A percentile compares a stretch with the other conserved stretches of the same genome.
Conservation (phyloP, 345 rosid genomes). For the Citrus cavaleriei region DNA sequence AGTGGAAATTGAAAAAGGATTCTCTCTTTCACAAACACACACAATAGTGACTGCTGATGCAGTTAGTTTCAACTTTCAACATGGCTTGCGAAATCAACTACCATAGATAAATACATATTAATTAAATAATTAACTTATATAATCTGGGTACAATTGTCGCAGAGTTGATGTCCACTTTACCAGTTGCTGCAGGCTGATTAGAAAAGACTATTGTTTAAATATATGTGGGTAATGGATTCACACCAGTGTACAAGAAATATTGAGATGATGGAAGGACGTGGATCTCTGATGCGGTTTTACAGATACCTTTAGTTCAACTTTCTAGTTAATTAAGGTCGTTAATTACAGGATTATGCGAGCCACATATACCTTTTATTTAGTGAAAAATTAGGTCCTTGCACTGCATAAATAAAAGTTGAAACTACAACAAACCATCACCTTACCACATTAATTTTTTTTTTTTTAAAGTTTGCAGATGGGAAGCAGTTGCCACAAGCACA, state of each 20-base stretch:
- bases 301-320: background rate
- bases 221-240: background rate
- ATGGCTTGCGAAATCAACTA: background rate
- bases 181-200: background rate
- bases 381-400: background rate
- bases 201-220: background rate
- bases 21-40: background rate
- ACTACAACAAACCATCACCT: conserved; percentile 41
- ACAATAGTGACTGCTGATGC: background rate
- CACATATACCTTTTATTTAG: too few relatives aligned
- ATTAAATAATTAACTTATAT: too few relatives aligned
- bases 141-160: background rate
- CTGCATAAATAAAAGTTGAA: background rate
- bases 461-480: conserved; percentile 32
- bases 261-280: background rate
- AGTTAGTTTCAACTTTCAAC: background rate
- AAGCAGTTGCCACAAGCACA: conserved; percentile 21
- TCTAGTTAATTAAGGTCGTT: background rate
- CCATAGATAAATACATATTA: background rate
- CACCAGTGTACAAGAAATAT: background rate
- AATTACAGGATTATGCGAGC: background rate
- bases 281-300: conserved; percentile 2
- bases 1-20: background rate
- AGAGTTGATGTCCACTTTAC: background rate
- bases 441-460: conserved; percentile 17